Evolutionary conservation across 2,329 filamentous ascomycete genomes (phyloP), one percentile per base, ranked within the genome.

Genomic region (Didymella lethalis): DNA sequence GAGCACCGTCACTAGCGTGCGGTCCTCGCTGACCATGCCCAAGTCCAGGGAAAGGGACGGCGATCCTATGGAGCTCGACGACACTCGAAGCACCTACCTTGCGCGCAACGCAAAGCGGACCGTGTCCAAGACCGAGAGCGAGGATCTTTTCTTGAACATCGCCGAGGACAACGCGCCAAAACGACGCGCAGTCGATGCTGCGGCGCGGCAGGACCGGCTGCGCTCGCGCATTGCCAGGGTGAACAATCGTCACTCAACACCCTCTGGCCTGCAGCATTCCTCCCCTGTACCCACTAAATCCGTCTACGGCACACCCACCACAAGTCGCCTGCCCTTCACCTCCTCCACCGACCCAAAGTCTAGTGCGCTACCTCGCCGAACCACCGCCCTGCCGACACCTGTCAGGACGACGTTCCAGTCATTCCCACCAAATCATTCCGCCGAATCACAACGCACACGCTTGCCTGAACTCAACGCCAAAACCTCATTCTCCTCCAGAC

Each of bases 141-240:
- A 79, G 62, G 78, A 80, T 61, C 68, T 80, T 28, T 80, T 80
- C 59, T 64, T 80, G 47, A 75, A 79, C 59, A 75, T 80, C 54
- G 78, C 78, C 46, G 74, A 74, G 47, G 76, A 78, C 62, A 73
- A 52, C 47, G 70, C 72, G 28, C 67, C 72, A 18, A 68, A 61
- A 34, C 71, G 65, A 51, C 63, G 67, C 26, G 59, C 64, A 18
- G 60, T 64, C 7, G 75, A 76, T 38, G 58, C 65, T 26, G 54
- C 65, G n/a, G 59, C 67, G 32, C 70, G 73, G 14, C 57, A 77
- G 56, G 57, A 74, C 64, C 45, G 50, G 2, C 26, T 61, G 20
- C 61, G 75, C 70, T 77, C 76, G n/a, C 74, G 76, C 60, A 74
- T 78, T 47, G 75, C 73, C 51, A 70, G 74, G 38, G 63, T 71